Percentiles rank a stretch among this genome's conserved stretches.
These are phyloP conservation scores for Trapa bicornis DNA, from an alignment of 345 rosid species.

Conservation along the genomic window DNA sequence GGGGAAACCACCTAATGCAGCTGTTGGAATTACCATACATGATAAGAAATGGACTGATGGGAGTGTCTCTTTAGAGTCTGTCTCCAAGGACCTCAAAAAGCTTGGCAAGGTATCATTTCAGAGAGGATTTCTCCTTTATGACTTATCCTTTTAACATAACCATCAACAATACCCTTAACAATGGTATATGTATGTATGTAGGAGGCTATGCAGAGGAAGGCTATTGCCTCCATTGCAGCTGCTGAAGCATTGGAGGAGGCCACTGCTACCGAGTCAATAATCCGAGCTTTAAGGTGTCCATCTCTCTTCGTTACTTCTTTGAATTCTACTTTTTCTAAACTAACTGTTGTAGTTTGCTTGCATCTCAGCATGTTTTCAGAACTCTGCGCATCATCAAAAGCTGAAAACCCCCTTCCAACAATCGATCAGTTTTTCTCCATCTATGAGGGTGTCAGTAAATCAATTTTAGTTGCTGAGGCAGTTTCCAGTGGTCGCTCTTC, in stretches of 20 bases:
- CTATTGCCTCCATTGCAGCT: conserved; percentile 57
- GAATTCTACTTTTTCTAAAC: not conserved
- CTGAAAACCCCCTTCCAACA: conserved; percentile 57
- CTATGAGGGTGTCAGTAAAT: conserved; percentile 44
- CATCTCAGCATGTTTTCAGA: conserved; percentile 69
- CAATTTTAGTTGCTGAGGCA: conserved; percentile 13
- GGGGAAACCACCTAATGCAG: conserved; percentile 24
- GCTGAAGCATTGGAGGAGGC: conserved; percentile 62
- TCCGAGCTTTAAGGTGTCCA: conserved; percentile 59
- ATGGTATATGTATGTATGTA: conserved; percentile 11
- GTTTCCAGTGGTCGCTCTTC: conserved; percentile 8
- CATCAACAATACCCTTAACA: not conserved
- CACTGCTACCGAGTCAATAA: conserved; percentile 53
- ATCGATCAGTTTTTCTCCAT: conserved; percentile 45
- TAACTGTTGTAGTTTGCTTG: not conserved
- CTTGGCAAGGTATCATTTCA: conserved; percentile 49
- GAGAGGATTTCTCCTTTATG: not conserved
- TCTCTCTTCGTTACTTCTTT: not conserved
- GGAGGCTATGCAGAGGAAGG: conserved; percentile 76
- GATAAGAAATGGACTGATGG: conserved; percentile 96
- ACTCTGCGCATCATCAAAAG: conserved; percentile 49
- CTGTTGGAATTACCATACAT: conserved; percentile 49
- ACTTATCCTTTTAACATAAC: not conserved
- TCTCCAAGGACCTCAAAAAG: conserved; percentile 47
- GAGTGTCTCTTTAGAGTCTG: conserved; percentile 45